Conservation (phyloP, 495 filamentous ascomycete species). For the Xylaria longipes region DNA sequence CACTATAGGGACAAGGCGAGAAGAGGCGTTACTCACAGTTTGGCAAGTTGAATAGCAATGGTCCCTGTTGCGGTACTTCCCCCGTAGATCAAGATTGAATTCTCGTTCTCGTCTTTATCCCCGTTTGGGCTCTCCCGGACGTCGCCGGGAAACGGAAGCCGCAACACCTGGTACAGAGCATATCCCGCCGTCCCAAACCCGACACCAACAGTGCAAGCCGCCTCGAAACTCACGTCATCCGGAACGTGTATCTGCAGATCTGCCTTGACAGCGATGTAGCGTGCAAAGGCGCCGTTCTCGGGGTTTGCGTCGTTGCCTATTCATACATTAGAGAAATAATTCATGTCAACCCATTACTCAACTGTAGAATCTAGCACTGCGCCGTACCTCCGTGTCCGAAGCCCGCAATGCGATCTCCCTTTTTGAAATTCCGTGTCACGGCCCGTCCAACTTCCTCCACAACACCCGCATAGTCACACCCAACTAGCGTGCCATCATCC, state of each 20-base stretch:
- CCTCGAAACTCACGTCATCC: slow-evolving; percentile 4
- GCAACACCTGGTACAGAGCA: neutral
- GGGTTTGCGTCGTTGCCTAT: slow-evolving; percentile 28
- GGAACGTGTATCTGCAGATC: neutral
- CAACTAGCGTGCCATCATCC: slow-evolving; percentile 29
- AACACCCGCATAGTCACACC: slow-evolving; percentile 50
- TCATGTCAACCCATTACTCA: neutral
- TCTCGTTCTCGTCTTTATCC: neutral
- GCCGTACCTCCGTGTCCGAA: slow-evolving; percentile 40
- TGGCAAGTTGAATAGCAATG: slow-evolving; percentile 23
- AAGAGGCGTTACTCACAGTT: slow-evolving; percentile 7
- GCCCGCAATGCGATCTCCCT: slow-evolving; percentile 51
- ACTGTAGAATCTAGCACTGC: neutral
- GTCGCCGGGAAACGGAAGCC: slow-evolving; percentile 8
- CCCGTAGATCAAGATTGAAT: slow-evolving; percentile 22
- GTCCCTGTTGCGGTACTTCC: slow-evolving; percentile 22
- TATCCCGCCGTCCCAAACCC: neutral
- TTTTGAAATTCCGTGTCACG: slow-evolving; percentile 40
- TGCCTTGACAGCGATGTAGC: slow-evolving; percentile 12
- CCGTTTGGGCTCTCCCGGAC: neutral
- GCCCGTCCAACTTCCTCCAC: slow-evolving; percentile 46
- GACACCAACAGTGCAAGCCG: slow-evolving; percentile 7
- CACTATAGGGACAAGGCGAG: neutral
- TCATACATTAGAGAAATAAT: neutral
- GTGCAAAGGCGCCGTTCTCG: slow-evolving; percentile 50